phyloP scores from a whole-genome alignment of 345 rosid species.

The Pelargonium nanum region DNA sequence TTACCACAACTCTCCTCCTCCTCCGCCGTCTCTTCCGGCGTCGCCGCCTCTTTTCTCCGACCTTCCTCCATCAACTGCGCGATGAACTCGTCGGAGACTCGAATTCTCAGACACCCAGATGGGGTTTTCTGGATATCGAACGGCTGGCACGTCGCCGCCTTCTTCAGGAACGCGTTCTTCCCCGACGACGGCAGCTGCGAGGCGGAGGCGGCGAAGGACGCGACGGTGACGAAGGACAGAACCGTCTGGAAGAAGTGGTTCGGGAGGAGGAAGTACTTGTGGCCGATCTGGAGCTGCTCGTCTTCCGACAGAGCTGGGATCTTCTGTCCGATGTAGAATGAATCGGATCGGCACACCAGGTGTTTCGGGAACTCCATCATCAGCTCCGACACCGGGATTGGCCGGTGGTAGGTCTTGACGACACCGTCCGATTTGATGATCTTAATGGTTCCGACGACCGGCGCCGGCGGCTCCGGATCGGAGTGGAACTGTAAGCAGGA shows the following conservation, averaged over 20 bases:
- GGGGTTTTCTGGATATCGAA: constrained; percentile 52
- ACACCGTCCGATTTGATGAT: constrained; percentile 59
- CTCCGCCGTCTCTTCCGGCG: not conserved
- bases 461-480: constrained; percentile 1
- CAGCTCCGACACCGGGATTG: constrained; percentile 47
- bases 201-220: constrained; percentile 31
- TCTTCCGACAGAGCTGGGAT: constrained; percentile 52
- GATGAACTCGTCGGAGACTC: constrained; percentile 75
- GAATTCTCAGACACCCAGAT: constrained; percentile 45
- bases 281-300: constrained; percentile 67
- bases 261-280: constrained; percentile 73
- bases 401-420: constrained; percentile 47
- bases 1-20: not conserved
- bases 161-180: constrained; percentile 19
- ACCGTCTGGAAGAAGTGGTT: constrained; percentile 49
- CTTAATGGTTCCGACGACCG: constrained; percentile 29
- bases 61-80: constrained; percentile 50
- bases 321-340: constrained; percentile 72
- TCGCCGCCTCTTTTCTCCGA: constrained; percentile 3
- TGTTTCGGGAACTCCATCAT: constrained; percentile 62
- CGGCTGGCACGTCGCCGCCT: constrained; percentile 32
- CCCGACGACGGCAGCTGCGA: constrained; percentile 6
- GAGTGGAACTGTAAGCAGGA: constrained; percentile 5
- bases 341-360: constrained; percentile 64
- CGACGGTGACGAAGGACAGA: constrained; percentile 56